These are phyloP conservation scores for Vitis cinerea DNA, from an alignment of 164 flowering plant genomes.

Conservation along the genomic window DNA sequence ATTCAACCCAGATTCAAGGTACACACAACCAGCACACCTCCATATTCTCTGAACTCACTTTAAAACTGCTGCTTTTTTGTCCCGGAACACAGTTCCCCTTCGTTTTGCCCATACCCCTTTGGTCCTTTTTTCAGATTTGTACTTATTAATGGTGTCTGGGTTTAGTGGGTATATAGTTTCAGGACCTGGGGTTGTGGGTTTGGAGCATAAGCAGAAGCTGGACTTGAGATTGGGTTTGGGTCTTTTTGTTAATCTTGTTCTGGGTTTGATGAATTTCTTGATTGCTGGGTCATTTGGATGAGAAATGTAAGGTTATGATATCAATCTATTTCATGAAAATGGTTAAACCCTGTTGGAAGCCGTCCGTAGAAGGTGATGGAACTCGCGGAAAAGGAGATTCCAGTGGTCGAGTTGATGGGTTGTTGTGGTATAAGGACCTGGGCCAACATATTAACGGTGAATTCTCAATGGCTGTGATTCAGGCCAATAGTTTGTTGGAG, in stretches of 20 bases:
- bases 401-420: constrained; percentile 42
- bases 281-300: constrained; percentile 30
- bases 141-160: constrained; percentile 30
- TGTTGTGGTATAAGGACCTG: constrained; percentile 63
- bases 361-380: constrained; percentile 25
- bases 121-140: constrained; percentile 17
- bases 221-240: constrained; percentile 14
- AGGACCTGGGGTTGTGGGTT: constrained; percentile 12
- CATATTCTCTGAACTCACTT: constrained; percentile 48
- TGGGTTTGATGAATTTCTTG: constrained; percentile 18
- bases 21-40: constrained; percentile 29
- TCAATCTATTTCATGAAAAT: constrained; percentile 20
- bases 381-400: constrained; percentile 14
- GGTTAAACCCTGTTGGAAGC: constrained; percentile 61
- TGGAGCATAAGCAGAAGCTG: constrained; percentile 35
- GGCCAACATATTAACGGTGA: constrained; percentile 57
- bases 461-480: constrained; percentile 70
- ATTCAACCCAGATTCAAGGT: constrained; percentile 61
- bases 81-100: constrained; percentile 15
- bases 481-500: constrained; percentile 57
- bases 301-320: constrained; percentile 6
- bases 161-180: constrained; percentile 20
- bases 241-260: constrained; percentile 10
- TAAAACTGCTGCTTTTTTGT: constrained; percentile 40
- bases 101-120: constrained; percentile 46